These are phyloP conservation scores for Parmelia sp. DNA, from an alignment of 495 filamentous ascomycete species.

Conservation along the genomic window DNA sequence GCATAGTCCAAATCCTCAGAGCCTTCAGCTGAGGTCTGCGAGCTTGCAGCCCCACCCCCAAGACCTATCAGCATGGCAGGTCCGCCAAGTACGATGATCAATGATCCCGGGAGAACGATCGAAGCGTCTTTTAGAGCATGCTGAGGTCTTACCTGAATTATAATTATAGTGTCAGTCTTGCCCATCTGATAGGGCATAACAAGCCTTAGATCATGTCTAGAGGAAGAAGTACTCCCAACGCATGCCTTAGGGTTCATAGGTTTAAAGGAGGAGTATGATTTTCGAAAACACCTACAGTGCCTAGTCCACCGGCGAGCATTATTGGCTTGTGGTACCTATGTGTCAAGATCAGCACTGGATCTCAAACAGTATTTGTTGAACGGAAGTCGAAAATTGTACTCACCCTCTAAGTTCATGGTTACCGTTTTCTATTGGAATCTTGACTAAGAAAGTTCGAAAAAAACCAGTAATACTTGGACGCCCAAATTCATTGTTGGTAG, in stretches of 20 bases:
- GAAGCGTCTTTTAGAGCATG: constrained; percentile 77
- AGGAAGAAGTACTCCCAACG: constrained; percentile 43
- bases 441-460: constrained; percentile 78
- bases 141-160: constrained; percentile 64
- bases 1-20: constrained; percentile 90
- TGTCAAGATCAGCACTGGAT: too few relatives aligned
- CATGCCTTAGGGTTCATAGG: background rate
- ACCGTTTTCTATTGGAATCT: constrained; percentile 53
- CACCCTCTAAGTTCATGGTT: constrained; percentile 76
- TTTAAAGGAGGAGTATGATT: background rate
- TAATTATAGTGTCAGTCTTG: background rate
- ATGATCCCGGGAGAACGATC: constrained; percentile 72
- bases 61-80: constrained; percentile 97
- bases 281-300: constrained; percentile 46
- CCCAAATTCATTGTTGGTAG: constrained; percentile 97
- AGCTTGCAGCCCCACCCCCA: constrained; percentile 90
- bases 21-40: constrained; percentile 78
- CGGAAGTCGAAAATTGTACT: too few relatives aligned
- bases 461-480: constrained; percentile 84
- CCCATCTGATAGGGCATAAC: background rate
- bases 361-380: too few relatives aligned
- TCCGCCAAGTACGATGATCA: constrained; percentile 86
- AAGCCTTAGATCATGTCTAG: background rate
- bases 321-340: constrained; percentile 85
- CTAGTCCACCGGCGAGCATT: constrained; percentile 95